Percentiles rank a stretch among this genome's conserved stretches.
These are phyloP conservation scores for Trichosanthes cucumerina DNA, from an alignment of 306 rosid genomes.

Conservation along the genomic window DNA sequence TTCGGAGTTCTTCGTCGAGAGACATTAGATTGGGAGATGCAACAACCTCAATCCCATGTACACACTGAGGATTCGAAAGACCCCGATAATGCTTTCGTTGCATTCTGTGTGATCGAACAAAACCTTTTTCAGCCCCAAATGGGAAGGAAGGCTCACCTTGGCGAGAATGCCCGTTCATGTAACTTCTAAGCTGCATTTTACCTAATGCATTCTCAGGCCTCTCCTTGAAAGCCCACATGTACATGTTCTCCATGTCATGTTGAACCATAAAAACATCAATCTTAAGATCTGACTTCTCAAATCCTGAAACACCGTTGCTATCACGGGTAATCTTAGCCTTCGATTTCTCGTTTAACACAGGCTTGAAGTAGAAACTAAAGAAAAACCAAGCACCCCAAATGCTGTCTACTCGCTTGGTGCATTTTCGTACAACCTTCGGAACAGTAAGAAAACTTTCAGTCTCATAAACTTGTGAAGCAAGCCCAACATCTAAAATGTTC, in stretches of 20 bases:
- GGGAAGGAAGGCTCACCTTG: constrained; percentile 94
- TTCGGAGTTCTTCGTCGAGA: constrained; percentile 62
- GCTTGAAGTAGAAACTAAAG: constrained; percentile 86
- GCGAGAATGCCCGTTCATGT: constrained; percentile 97
- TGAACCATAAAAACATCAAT: constrained; percentile 90
- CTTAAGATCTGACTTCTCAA: constrained; percentile 79
- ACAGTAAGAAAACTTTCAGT: constrained; percentile 50
- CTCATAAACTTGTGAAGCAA: constrained; percentile 68
- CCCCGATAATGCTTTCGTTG: constrained; percentile 91
- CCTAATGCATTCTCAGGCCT: constrained; percentile 90
- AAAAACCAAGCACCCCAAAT: constrained; percentile 99
- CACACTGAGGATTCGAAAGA: constrained; percentile 87
- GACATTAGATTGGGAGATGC: constrained; percentile 47
- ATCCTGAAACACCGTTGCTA: constrained; percentile 61
- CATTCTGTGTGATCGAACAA: constrained; percentile 91
- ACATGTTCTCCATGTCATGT: constrained; percentile 98
- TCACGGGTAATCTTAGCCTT: constrained; percentile 69
- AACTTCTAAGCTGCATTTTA: constrained; percentile 96
- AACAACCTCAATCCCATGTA: constrained; percentile 76
- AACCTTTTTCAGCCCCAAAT: constrained; percentile 73
- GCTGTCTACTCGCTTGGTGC: constrained; percentile 68
- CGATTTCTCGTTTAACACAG: constrained; percentile 56
- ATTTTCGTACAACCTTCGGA: constrained; percentile 72
- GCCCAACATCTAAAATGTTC: constrained; percentile 71
- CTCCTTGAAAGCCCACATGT: constrained; percentile 99